Conservation (phyloP, 2,329 filamentous ascomycete genomes). For the Stachybotrys chartarum region DNA sequence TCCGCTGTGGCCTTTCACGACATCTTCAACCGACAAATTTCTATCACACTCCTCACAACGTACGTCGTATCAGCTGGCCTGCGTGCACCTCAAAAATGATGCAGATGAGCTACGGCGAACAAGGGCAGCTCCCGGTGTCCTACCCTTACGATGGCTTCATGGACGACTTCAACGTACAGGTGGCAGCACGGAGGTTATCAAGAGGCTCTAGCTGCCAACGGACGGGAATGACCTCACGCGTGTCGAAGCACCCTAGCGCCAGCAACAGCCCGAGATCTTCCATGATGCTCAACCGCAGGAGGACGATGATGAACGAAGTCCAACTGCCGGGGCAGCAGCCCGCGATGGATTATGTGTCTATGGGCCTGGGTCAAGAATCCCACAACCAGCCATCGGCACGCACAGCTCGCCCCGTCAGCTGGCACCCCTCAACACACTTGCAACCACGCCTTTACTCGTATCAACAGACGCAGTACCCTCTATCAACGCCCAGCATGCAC, state of each 20-base stretch:
- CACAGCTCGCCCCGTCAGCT: slow-evolving; percentile 59
- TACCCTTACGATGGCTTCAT: slow-evolving; percentile 32
- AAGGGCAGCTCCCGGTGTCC: slow-evolving; percentile 16
- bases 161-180: slow-evolving; percentile 46
- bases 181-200: slow-evolving; percentile 40
- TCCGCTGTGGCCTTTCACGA: background rate
- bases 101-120: slow-evolving; percentile 18
- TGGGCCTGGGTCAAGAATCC: background rate
- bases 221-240: slow-evolving; percentile 44
- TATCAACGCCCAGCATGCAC: slow-evolving; percentile 27
- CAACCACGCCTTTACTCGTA: slow-evolving; percentile 28
- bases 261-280: slow-evolving; percentile 60
- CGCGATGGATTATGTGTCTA: slow-evolving; percentile 28
- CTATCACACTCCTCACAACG: background rate
- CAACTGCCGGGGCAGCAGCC: slow-evolving; percentile 39
- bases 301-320: slow-evolving; percentile 47
- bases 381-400: slow-evolving; percentile 12
- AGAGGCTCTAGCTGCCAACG: slow-evolving; percentile 43
- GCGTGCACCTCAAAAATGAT: slow-evolving; percentile 18
- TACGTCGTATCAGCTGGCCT: background rate
- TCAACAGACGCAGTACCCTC: slow-evolving; percentile 29
- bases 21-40: background rate
- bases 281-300: slow-evolving; percentile 42
- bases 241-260: slow-evolving; percentile 59
- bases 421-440: slow-evolving; percentile 60